Evolutionary conservation across 441 rosid genomes (phyloP).

Genomic region (Populus hybrid): DNA sequence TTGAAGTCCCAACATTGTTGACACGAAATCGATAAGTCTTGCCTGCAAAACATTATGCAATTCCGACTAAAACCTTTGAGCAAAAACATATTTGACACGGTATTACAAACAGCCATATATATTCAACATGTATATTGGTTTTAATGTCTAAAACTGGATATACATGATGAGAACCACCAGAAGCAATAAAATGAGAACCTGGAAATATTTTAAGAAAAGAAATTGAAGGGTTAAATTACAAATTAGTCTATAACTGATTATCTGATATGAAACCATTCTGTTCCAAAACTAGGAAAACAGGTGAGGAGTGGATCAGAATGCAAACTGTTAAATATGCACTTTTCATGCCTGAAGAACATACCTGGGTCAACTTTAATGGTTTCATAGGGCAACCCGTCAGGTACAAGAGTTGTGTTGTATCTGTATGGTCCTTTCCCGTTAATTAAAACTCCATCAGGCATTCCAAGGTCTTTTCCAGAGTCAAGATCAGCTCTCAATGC

Average conservation of each 20-base stretch:
- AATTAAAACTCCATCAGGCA: conserved; percentile 93
- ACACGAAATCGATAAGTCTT: conserved; percentile 81
- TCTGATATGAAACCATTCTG: neutral
- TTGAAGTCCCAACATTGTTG: conserved; percentile 81
- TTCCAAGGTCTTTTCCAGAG: conserved; percentile 80
- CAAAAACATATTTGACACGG: neutral
- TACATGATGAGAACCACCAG: neutral
- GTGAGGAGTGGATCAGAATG: neutral
- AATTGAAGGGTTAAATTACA: no score
- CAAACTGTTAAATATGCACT: neutral
- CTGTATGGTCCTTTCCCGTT: conserved; percentile 89
- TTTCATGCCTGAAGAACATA: conserved; percentile 16
- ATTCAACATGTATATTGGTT: neutral
- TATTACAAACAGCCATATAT: neutral
- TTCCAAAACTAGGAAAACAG: neutral
- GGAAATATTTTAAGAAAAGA: no score
- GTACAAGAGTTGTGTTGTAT: conserved; percentile 67
- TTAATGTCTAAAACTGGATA: neutral
- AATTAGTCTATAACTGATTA: neutral
- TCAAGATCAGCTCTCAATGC: conserved; percentile 66
- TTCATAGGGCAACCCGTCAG: conserved; percentile 71
- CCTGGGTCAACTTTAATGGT: conserved; percentile 76
- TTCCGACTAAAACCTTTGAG: neutral
- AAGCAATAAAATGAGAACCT: neutral
- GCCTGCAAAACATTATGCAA: conserved; percentile 48